phyloP scores from a whole-genome alignment of 2,329 filamentous ascomycete species.

The Aspergillus carbonarius region DNA sequence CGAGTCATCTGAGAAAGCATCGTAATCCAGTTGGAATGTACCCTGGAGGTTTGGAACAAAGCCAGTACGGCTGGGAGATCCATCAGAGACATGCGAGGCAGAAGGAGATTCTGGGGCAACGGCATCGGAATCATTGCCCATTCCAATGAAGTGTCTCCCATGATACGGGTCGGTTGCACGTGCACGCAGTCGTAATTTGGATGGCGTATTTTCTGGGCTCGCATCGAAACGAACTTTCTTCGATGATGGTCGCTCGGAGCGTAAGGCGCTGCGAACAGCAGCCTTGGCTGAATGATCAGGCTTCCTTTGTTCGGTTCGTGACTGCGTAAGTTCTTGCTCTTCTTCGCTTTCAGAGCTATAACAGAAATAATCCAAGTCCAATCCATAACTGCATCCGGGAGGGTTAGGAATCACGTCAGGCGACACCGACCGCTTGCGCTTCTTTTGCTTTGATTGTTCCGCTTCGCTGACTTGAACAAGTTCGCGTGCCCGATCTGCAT shows the following conservation, averaged over 20 bases:
- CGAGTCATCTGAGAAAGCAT: conserved; percentile 27
- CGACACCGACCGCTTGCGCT: conserved; percentile 42
- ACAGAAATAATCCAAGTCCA: conserved; percentile 41
- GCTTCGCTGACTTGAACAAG: not conserved
- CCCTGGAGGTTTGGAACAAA: conserved; percentile 15
- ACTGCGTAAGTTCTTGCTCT: conserved; percentile 18
- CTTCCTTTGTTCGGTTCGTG: conserved; percentile 14
- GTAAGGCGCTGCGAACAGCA: conserved; percentile 16
- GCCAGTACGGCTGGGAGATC: not conserved
- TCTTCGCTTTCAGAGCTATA: conserved; percentile 35
- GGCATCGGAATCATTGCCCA: conserved; percentile 14
- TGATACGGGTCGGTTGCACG: conserved; percentile 26
- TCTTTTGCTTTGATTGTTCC: conserved; percentile 23
- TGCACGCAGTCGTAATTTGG: conserved; percentile 26
- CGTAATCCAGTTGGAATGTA: conserved; percentile 33
- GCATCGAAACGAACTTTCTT: conserved; percentile 38
- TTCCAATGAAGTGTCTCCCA: conserved; percentile 23
- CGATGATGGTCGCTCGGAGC: conserved; percentile 20
- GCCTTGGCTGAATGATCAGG: conserved; percentile 10
- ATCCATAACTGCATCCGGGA: conserved; percentile 40
- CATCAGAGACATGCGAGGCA: conserved; percentile 5
- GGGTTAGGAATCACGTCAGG: conserved; percentile 46
- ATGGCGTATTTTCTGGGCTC: conserved; percentile 35
- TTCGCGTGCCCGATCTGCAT: conserved; percentile 4
- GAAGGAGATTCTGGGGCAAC: conserved; percentile 18